Percentiles rank a stretch among this genome's conserved stretches.
phyloP scores from a whole-genome alignment of 2,329 filamentous ascomycete genomes.

The Aspergillus pseudotamarii region DNA sequence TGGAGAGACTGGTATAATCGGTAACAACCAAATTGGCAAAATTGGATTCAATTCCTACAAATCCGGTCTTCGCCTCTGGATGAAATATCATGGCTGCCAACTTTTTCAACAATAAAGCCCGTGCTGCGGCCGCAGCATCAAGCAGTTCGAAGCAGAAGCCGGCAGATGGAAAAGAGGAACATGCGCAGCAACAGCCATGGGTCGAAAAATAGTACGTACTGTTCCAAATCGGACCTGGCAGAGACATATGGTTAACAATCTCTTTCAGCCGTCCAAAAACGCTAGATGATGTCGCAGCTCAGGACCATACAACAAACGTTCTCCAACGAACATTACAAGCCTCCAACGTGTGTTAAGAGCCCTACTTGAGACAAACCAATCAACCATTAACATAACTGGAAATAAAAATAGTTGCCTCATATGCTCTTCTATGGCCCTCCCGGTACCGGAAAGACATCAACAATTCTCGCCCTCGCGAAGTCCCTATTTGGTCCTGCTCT shows the following conservation, averaged over 20 bases:
- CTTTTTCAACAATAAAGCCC: slow-evolving; percentile 95
- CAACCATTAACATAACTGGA: not conserved
- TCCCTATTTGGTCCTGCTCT: slow-evolving; percentile 96
- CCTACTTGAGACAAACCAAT: not conserved
- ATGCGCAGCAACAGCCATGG: slow-evolving; percentile 80
- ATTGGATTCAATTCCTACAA: not conserved
- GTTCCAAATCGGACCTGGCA: not conserved
- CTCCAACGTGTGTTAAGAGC: slow-evolving; percentile 67
- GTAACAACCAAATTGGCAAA: slow-evolving; percentile 8
- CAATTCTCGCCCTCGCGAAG: slow-evolving; percentile 93
- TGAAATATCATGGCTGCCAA: slow-evolving; percentile 63
- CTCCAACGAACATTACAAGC: slow-evolving; percentile 91
- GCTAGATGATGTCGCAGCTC: slow-evolving; percentile 90
- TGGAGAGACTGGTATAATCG: not conserved
- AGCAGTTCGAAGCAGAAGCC: slow-evolving; percentile 68
- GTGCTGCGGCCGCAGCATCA: slow-evolving; percentile 71
- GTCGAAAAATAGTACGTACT: slow-evolving; percentile 90
- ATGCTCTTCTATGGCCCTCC: slow-evolving; percentile 99
- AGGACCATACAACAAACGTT: slow-evolving; percentile 94
- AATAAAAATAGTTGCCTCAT: slow-evolving; percentile 71
- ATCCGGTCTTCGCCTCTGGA: not conserved
- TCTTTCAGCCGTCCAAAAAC: slow-evolving; percentile 79
- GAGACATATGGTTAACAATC: slow-evolving; percentile 2
- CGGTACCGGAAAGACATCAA: slow-evolving; percentile 96
- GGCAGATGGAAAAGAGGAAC: slow-evolving; percentile 63